Evolutionary conservation across 2,329 filamentous ascomycete genomes (phyloP), one percentile per base, ranked within the genome.

Genomic region (Aspergillus piperis): DNA sequence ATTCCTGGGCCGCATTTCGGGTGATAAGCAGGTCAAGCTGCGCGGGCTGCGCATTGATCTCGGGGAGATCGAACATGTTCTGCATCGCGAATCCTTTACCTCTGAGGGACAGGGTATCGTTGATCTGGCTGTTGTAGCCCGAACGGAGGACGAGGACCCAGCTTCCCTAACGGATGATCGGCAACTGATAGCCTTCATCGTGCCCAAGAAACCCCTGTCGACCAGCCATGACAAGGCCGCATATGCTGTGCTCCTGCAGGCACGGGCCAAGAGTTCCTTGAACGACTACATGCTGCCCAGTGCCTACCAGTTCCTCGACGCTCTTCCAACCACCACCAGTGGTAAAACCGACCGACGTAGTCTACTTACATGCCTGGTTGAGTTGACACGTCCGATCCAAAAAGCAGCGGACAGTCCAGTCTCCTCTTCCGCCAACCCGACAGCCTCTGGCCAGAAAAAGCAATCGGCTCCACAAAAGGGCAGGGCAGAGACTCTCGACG

Each of bases 31-130:
- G 30, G 36, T 59, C 42, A 59, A 59, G 21, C 57, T 59, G 13
- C 57, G 57, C 8, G 57, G 57, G 13, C 49, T 47, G 19, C 57
- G 57, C 30, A 54, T 59, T 13, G 57, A 59, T 19, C 39, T 59
- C 3, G 39, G 39, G 3, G 57, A 59, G n/a, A 25, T 58, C 2
- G 55, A 58, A 8, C 48, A 58, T 44, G 44, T 27, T 6, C n/a
- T 55, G n/a, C 30, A 32, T 13, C 19, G 27, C 17, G 39, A 48
- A 8, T 41, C 39, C 8, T 42, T 30, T 17, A 55, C 25, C 17
- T 10, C 39, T 3, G 25, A 41, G 8, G 53, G 39, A 5, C 11
- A 38, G 15, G 38, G 38, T 0, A 15, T 47, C n/a, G 23, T 47
- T 8, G 39, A 47, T 5, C 30, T 47, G 39, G 39, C 39, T 13